Base-by-base conservation (phyloP, 2,329 filamentous ascomycete species). In the Purpureocillium takamizusanense region DNA sequence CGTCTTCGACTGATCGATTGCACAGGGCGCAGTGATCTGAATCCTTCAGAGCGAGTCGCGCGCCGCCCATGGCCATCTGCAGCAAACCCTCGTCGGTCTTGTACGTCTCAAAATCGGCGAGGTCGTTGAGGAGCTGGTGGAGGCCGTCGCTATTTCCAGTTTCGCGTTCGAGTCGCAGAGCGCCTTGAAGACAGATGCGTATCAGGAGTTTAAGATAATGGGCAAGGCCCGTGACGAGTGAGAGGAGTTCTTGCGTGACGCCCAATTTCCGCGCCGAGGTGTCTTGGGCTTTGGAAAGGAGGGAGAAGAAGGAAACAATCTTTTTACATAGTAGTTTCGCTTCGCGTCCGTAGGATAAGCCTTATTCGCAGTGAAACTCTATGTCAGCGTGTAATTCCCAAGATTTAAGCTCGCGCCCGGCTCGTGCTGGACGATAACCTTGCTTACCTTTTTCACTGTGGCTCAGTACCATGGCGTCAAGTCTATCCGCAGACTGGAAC, bases 301-400 rank as follows among this genome's bases (percentile, higher is more conserved):
- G 69, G 11, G 88, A 88, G 60, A 98, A 98, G 69, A 98, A 98
- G 18, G 90, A 86, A 6, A 98, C 92, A 39, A 98, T 94, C 63
- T 98, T 98, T 64, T 98, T 98, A 70, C 92, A 98, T n/a, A 98
- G 76, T 36, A 98, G 72, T 63, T 98, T 98, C n/a, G 92, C 86
- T 66, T 98, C 92, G 52, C 92, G 81, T 14, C 85, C 84, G 57
- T 97, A 98, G 9, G 88, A 86, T 44, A 98, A 73, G 45, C 85
- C 88, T 85, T 15, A 6, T 11, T 7, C 30, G 31, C 4, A 31
- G n/a, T 17, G 25, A 25, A 14, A 28, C 6, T 33, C 17, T 23
- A 10, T 12, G 37, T 38, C 30, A 40, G 37, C 37, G 23, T 16
- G n/a, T 15, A 11, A 3, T 17, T n/a, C n/a, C 16, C 14, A 21